Conservation (phyloP, 2,329 filamentous ascomycete genomes). For the Pseudogymnoascus sp. region DNA sequence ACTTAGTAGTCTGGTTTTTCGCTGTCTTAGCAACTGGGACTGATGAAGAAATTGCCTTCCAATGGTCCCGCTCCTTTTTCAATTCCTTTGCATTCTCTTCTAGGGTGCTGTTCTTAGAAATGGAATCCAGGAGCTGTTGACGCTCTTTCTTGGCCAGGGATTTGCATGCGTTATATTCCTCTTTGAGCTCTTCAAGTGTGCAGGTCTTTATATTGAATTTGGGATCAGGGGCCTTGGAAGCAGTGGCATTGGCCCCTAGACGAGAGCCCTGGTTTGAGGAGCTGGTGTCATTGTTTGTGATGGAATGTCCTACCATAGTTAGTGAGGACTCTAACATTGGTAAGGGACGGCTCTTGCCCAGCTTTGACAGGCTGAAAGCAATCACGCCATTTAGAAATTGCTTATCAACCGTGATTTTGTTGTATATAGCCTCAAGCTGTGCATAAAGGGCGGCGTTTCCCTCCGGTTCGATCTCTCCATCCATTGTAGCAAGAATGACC, state of each 20-base stretch:
- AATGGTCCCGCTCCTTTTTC: neutral
- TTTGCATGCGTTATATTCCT: neutral
- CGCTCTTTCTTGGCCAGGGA: neutral
- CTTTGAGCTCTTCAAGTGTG: neutral
- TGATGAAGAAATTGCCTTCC: neutral
- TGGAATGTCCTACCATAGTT: neutral
- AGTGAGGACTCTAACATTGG: neutral
- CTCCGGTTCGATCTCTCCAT: neutral
- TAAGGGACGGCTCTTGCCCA: neutral
- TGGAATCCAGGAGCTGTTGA: no score
- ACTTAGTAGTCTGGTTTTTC: neutral
- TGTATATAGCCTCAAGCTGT: neutral
- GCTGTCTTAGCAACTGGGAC: neutral
- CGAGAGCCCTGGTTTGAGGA: neutral
- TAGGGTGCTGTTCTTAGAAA: neutral
- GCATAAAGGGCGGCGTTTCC: neutral
- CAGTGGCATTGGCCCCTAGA: neutral
- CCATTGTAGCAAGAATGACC: neutral
- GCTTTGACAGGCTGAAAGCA: neutral
- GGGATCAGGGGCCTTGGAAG: neutral
- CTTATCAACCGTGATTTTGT: neutral
- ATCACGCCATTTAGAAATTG: neutral
- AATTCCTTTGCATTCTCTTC: neutral
- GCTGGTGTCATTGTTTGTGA: neutral
- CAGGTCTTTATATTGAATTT: neutral